Conservation (phyloP, 768 basidiomycete genomes). For the Suillus subluteus region DNA sequence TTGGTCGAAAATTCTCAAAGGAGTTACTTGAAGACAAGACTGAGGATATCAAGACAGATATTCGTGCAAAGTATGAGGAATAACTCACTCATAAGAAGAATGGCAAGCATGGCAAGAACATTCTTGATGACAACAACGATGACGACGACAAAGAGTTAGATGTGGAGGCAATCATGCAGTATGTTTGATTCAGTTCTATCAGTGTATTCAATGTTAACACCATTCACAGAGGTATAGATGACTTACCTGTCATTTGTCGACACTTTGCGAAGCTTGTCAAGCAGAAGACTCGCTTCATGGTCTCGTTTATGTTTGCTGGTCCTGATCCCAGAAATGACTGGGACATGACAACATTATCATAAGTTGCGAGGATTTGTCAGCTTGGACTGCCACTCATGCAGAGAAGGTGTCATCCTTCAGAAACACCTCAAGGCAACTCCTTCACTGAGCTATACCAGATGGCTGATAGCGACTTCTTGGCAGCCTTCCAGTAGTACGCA, state of each 20-base stretch:
- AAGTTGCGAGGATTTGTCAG: not conserved
- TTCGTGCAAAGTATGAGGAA: not conserved
- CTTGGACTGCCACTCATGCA: not conserved
- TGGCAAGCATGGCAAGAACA: too few relatives aligned
- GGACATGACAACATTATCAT: slow-evolving; percentile 13
- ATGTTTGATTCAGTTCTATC: not conserved
- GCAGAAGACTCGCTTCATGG: not conserved
- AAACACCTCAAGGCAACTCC: not conserved
- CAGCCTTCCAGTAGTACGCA: slow-evolving; percentile 7
- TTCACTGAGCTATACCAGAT: not conserved
- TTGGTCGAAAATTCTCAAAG: not conserved
- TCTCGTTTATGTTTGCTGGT: slow-evolving; percentile 10
- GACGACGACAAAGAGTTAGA: not conserved
- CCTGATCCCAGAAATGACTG: slow-evolving; percentile 11
- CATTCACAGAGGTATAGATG: slow-evolving; percentile 5
- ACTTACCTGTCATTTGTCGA: not conserved
- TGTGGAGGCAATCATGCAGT: not conserved
- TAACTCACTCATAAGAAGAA: not conserved
- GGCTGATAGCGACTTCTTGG: not conserved
- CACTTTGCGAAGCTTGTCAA: not conserved
- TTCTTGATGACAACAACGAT: too few relatives aligned
- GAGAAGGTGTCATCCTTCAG: too few relatives aligned
- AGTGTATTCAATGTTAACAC: not conserved
- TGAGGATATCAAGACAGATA: not conserved
- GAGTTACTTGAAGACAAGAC: not conserved